Evolutionary conservation across 192 early-diverging fungal species (phyloP), one percentile per base, ranked within the genome.

Genomic region (Coemansia sp.): DNA sequence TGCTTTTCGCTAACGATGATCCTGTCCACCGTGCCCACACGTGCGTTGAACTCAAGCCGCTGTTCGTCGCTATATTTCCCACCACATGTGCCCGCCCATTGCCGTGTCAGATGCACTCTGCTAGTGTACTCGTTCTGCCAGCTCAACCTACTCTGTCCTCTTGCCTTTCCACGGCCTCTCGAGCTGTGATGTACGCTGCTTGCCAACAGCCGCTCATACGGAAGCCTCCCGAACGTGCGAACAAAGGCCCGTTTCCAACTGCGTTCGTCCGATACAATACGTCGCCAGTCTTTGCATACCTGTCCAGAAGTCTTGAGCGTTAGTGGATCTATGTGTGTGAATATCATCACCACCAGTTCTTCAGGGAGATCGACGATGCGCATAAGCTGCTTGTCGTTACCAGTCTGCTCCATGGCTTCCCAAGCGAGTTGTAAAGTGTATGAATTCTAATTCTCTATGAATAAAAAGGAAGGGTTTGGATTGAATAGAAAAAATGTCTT

Each of bases 241-340:
- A 29, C 39, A 30, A 79, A 30, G 0, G 67, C 77, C 4, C 64
- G 71, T 7, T 58, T 71, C 77, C 77, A 79, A 35, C 67, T 73
- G 61, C 59, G 52, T 39, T 79, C 77, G 61, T 67, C 64, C 18
- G 55, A 26, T 28, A 67, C 71, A 2, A 79, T 59, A 7, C 48
- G 56, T 12, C 51, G 52, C 77, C 77, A 79, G 0, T 42, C 31
- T 2, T 51, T 62, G 64, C 57, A 59, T 25, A 79, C 77, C 5
- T 29, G 25, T 10, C 63, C 67, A 2, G 71, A 71, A 18, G 40
- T 55, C 26, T 51, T 30, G 18, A 73, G 77, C 39, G 58, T 26
- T 28, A 13, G 6, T 1, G 77, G 52, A 35, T 73, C 71, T 0
- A 73, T 63, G 7, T 55, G 28, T 12, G 64, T 46, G 12, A 79